These are phyloP conservation scores for Grigorovia humatica DNA, from an alignment of 805 yeast species.

Conservation along the genomic window DNA sequence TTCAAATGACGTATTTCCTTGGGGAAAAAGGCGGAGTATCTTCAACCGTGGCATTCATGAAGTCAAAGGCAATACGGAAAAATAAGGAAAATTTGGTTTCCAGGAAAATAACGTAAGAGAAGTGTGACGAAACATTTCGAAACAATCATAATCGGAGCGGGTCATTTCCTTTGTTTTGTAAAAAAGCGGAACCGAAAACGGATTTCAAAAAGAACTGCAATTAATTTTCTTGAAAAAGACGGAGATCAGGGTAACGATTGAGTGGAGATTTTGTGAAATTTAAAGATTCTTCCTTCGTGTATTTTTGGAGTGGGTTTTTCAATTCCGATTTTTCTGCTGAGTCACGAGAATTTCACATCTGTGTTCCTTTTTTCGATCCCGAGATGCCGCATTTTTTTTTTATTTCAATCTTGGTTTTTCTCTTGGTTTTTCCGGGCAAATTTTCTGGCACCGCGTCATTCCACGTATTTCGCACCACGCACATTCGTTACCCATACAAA, in stretches of 20 bases:
- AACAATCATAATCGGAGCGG: too few species aligned
- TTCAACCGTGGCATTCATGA: too few species aligned
- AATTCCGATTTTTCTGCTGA: background rate
- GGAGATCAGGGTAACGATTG: too few species aligned
- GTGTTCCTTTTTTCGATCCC: background rate
- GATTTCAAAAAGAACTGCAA: background rate
- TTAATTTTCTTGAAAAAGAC: too few species aligned
- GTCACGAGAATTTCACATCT: too few species aligned
- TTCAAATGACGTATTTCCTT: background rate
- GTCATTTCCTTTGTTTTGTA: too few species aligned
- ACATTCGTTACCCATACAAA: background rate
- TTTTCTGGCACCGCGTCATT: background rate
- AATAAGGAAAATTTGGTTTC: background rate
- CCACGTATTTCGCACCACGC: background rate
- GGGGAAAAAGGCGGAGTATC: background rate
- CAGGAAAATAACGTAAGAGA: background rate
- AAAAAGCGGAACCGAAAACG: background rate
- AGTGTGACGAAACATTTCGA: too few species aligned
- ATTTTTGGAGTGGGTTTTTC: too few species aligned
- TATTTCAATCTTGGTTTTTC: background rate
- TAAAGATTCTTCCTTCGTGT: too few species aligned
- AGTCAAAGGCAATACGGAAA: too few species aligned
- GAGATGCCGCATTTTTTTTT: background rate
- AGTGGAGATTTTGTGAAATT: too few species aligned
- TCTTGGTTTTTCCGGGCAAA: background rate